These are phyloP conservation scores for Stereum hirsutum DNA, from an alignment of 1,284 basidiomycete genomes.

Conservation along the genomic window DNA sequence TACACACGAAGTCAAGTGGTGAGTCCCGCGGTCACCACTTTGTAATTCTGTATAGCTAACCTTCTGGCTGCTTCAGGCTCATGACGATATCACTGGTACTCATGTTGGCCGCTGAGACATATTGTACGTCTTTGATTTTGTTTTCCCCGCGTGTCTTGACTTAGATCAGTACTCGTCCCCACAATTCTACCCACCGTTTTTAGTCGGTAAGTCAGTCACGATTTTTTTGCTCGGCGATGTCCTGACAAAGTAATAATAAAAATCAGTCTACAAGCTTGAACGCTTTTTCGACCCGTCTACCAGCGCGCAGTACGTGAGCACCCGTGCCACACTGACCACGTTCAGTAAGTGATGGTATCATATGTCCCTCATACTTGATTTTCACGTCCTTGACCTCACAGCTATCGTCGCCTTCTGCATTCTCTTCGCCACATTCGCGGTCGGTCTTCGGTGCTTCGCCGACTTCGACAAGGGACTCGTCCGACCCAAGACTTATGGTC, in stretches of 20 bases:
- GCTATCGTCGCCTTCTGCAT: constrained; percentile 69
- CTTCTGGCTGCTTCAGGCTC: constrained; percentile 34
- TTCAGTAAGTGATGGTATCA: constrained; percentile 52
- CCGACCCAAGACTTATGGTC: constrained; percentile 64
- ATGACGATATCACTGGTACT: constrained; percentile 60
- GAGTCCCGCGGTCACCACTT: constrained; percentile 12
- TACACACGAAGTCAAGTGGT: constrained; percentile 74
- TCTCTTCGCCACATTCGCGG: constrained; percentile 58
- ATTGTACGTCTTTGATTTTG: constrained; percentile 35
- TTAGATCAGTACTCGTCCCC: constrained; percentile 2
- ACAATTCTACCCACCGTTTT: not conserved
- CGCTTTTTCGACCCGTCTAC: constrained; percentile 65
- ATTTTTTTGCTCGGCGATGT: no score
- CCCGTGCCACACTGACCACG: constrained; percentile 64
- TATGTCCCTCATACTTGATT: not conserved
- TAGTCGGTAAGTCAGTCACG: constrained; percentile 46
- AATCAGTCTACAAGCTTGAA: constrained; percentile 68
- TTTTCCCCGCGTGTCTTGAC: constrained; percentile 8
- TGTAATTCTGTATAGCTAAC: no score
- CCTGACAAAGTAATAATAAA: not conserved
- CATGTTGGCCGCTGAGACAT: constrained; percentile 68
- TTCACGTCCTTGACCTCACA: constrained; percentile 19
- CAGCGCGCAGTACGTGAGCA: constrained; percentile 46
- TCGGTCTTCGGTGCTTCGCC: constrained; percentile 68
- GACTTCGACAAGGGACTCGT: constrained; percentile 73